phyloP scores from a whole-genome alignment of 1,139 yeast genomes.

The Candida sp. region DNA sequence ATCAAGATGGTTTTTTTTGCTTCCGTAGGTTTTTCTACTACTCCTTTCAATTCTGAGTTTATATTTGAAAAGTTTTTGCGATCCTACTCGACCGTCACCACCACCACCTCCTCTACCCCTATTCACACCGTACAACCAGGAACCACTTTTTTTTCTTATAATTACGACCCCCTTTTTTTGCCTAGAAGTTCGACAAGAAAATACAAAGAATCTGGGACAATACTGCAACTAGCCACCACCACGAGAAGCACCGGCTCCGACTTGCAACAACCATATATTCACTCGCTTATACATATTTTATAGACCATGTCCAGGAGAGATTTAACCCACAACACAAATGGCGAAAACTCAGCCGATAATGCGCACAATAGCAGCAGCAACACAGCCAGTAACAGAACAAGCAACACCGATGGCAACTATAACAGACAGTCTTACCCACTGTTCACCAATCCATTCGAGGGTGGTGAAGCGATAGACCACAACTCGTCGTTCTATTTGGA shows the following conservation, averaged over 20 bases:
- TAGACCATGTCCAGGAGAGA: background rate
- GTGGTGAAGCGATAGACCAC: background rate
- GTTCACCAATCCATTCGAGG: slow-evolving; percentile 1
- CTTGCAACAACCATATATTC: background rate
- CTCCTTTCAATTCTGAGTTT: too few relatives aligned
- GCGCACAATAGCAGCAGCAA: background rate
- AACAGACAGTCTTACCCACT: slow-evolving; percentile 3
- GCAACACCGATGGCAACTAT: background rate
- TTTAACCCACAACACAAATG: background rate
- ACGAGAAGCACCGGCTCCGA: background rate
- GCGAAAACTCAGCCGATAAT: background rate
- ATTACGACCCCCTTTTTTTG: background rate
- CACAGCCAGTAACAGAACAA: background rate
- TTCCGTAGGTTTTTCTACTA: too few relatives aligned
- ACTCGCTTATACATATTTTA: background rate
- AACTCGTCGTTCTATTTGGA: background rate
- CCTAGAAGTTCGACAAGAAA: background rate
- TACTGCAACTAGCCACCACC: background rate
- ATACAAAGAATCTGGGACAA: background rate
- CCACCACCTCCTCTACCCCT: background rate
- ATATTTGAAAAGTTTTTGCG: too few relatives aligned
- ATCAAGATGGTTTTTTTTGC: background rate
- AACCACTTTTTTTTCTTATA: background rate
- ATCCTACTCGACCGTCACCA: background rate
- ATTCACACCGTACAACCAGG: background rate